Percentiles rank a stretch among this genome's conserved stretches.
Evolutionary conservation across 495 filamentous ascomycete genomes (phyloP).

Genomic region (Hypoxylon crocopeplum): DNA sequence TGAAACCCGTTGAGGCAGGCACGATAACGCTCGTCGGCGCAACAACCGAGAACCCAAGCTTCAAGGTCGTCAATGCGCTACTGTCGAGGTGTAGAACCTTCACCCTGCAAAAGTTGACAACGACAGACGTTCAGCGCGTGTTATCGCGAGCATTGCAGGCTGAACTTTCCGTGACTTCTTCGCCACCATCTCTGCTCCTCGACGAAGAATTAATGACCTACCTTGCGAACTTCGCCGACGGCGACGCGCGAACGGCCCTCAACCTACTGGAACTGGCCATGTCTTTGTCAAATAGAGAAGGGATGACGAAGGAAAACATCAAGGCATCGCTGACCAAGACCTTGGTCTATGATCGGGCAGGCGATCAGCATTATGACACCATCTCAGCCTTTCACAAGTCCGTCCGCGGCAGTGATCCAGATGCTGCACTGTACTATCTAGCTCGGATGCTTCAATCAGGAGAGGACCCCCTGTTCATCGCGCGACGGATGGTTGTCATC

Average conservation of each 20-base stretch:
- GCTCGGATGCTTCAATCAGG: slow-evolving; percentile 95
- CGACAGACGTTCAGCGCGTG: slow-evolving; percentile 74
- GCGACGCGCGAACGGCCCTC: slow-evolving; percentile 89
- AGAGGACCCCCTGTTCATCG: slow-evolving; percentile 92
- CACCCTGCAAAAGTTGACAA: slow-evolving; percentile 75
- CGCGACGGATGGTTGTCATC: slow-evolving; percentile 88
- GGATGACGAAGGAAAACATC: slow-evolving; percentile 68
- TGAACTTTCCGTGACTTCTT: slow-evolving; percentile 51
- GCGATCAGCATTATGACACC: slow-evolving; percentile 94
- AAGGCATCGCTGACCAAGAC: slow-evolving; percentile 86
- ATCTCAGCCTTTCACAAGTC: slow-evolving; percentile 98
- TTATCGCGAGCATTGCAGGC: slow-evolving; percentile 72
- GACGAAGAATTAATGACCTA: slow-evolving; percentile 80
- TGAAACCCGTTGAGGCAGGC: slow-evolving; percentile 91
- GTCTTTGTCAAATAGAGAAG: slow-evolving; percentile 46
- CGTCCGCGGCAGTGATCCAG: slow-evolving; percentile 82
- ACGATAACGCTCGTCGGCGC: slow-evolving; percentile 92
- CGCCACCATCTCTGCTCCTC: slow-evolving; percentile 62
- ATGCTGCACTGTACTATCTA: slow-evolving; percentile 92
- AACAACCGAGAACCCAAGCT: slow-evolving; percentile 95
- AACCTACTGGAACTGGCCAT: slow-evolving; percentile 92
- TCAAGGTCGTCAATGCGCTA: slow-evolving; percentile 89
- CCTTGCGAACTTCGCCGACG: slow-evolving; percentile 84
- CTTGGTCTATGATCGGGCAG: slow-evolving; percentile 90
- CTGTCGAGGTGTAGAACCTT: slow-evolving; percentile 91